Evolutionary conservation across 768 basidiomycete species (phyloP).

Genomic region (Tephrocybe sp.): DNA sequence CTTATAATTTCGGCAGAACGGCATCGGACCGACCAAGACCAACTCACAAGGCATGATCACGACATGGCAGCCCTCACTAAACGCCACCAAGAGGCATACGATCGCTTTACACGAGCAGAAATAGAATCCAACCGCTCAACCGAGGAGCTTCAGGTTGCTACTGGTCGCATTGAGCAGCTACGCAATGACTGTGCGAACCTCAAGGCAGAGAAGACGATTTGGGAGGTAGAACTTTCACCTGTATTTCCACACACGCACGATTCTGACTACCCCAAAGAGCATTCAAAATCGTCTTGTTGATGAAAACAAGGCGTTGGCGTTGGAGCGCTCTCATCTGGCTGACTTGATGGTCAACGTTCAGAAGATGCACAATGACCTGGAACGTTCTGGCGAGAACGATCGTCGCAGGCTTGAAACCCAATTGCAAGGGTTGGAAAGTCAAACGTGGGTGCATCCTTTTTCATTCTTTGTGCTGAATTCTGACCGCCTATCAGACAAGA

Average conservation of each 20-base stretch:
- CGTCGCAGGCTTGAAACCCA: conserved; percentile 78
- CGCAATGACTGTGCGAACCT: conserved; percentile 86
- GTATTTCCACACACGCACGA: not conserved
- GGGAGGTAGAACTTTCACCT: conserved; percentile 63
- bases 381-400: conserved; percentile 81
- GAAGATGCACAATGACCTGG: conserved; percentile 86
- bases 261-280: conserved; percentile 42
- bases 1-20: conserved; percentile 47
- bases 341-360: conserved; percentile 89
- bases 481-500: conserved; percentile 55
- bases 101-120: conserved; percentile 71
- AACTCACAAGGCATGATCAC: conserved; percentile 54
- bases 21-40: conserved; percentile 68
- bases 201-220: conserved; percentile 90
- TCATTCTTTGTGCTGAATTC: not conserved
- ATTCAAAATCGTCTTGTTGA: conserved; percentile 79
- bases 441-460: conserved; percentile 52
- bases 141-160: conserved; percentile 61
- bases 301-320: conserved; percentile 76
- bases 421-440: conserved; percentile 72
- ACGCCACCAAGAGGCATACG: conserved; percentile 70
- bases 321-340: conserved; percentile 81
- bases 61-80: conserved; percentile 66
- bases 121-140: conserved; percentile 68
- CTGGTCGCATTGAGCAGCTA: conserved; percentile 66